phyloP scores from a whole-genome alignment of 129 eudicot genomes.

The Artemisia argyi region DNA sequence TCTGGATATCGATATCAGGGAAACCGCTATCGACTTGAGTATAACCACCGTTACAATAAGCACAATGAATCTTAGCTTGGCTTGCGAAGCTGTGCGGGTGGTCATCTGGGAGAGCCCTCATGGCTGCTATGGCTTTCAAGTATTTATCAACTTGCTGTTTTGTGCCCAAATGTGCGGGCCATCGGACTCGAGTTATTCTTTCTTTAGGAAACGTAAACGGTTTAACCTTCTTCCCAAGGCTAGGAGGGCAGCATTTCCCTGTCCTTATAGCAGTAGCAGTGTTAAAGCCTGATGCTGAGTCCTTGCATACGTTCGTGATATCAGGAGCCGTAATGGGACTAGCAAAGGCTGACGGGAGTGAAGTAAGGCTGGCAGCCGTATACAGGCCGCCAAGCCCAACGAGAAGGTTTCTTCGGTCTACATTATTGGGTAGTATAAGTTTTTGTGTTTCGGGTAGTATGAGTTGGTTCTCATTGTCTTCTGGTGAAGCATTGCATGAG shows the following conservation, averaged over 20 bases:
- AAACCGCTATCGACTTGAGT: slow-evolving; percentile 24
- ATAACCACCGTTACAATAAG: slow-evolving; percentile 36
- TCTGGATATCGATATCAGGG: slow-evolving; percentile 29
- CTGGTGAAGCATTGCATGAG: slow-evolving; percentile 24
- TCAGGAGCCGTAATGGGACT: slow-evolving; percentile 21
- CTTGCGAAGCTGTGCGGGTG: neutral
- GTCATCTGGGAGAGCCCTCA: slow-evolving; percentile 40
- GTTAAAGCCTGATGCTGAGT: neutral
- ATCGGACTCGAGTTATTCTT: neutral
- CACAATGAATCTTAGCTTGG: slow-evolving; percentile 1
- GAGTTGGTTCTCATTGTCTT: slow-evolving; percentile 12
- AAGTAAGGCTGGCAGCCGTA: slow-evolving; percentile 7
- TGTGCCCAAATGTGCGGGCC: slow-evolving; percentile 19
- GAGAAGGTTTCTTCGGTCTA: slow-evolving; percentile 25
- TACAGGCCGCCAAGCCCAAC: slow-evolving; percentile 25
- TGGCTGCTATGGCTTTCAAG: slow-evolving; percentile 30
- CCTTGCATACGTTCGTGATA: slow-evolving; percentile 19
- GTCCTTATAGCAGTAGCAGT: neutral
- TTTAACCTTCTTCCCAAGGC: slow-evolving; percentile 6
- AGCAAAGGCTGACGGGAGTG: slow-evolving; percentile 13
- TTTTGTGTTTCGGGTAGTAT: neutral
- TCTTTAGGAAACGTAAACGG: slow-evolving; percentile 9
- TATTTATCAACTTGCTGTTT: slow-evolving; percentile 23
- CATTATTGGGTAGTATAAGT: slow-evolving; percentile 5
- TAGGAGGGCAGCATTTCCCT: slow-evolving; percentile 21